phyloP scores from a whole-genome alignment of 352 stramenopile genomes.

The Pythium phragmitis region DNA sequence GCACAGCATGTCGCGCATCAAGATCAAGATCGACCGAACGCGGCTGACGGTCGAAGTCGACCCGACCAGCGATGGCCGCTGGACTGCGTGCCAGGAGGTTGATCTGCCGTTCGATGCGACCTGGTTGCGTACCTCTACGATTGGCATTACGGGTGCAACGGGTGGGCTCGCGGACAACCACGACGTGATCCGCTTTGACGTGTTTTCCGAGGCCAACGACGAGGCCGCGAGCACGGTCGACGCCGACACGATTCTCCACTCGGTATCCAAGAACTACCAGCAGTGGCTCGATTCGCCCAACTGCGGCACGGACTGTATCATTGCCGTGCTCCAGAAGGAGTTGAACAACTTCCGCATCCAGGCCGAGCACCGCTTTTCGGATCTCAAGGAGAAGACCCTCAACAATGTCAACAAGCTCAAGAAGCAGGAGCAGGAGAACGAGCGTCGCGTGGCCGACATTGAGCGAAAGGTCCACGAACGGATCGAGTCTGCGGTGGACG shows the following conservation, averaged over 20 bases:
- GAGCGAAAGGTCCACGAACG: slow-evolving; percentile 56
- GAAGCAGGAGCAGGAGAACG: slow-evolving; percentile 73
- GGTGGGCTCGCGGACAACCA: slow-evolving; percentile 85
- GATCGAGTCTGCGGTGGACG: slow-evolving; percentile 64
- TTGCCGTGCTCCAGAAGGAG: slow-evolving; percentile 79
- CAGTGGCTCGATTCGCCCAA: slow-evolving; percentile 81
- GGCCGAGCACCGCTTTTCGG: slow-evolving; percentile 77
- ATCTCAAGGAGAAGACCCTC: slow-evolving; percentile 86
- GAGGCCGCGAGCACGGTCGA: slow-evolving; percentile 41
- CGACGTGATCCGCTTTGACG: slow-evolving; percentile 78
- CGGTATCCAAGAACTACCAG: slow-evolving; percentile 82
- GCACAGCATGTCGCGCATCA: slow-evolving; percentile 77
- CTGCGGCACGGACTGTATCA: slow-evolving; percentile 72
- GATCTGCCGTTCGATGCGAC: slow-evolving; percentile 59
- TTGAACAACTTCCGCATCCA: slow-evolving; percentile 78
- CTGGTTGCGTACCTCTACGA: slow-evolving; percentile 58
- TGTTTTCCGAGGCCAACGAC: slow-evolving; percentile 63
- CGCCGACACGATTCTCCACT: slow-evolving; percentile 73
- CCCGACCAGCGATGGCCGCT: slow-evolving; percentile 47
- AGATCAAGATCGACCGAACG: slow-evolving; percentile 68
- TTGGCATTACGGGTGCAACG: slow-evolving; percentile 78
- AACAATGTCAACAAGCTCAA: slow-evolving; percentile 78
- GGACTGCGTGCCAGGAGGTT: slow-evolving; percentile 64
- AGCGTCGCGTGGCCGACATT: slow-evolving; percentile 69
- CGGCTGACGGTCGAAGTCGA: slow-evolving; percentile 73